Base-by-base conservation (phyloP, 2,329 filamentous ascomycete species). In the Alternaria ethzedia region DNA sequence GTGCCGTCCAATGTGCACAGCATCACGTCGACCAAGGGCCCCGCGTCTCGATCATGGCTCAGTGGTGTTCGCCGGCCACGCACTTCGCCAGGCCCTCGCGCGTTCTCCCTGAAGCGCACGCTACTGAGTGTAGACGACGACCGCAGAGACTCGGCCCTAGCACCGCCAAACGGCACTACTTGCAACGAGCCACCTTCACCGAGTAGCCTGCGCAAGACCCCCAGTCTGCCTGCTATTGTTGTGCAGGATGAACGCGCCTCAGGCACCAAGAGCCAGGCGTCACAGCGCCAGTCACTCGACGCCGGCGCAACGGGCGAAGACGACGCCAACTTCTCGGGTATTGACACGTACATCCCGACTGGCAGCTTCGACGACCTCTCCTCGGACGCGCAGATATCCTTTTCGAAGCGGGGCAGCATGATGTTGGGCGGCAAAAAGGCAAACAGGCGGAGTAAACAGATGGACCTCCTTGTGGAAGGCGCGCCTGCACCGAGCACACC, bases 381-480 rank as follows among this genome's bases (percentile, higher is more conserved):
- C 15, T 77, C 79, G n/a, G 78, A 82, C 41, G 82, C 83, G 56
- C 82, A 84, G 44, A 78, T 90, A 65, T 83, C 85, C 49, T 90
- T 90, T 69, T 88, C 87, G 12, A 87, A 86, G 59, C 81, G 87
- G 59, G 88, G 88, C 55, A 89, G 87, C 77, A 82, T 89, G 76
- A 76, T 89, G 65, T 76, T 87, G 66, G 85, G 83, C 30, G 85
- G 85, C 11, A 84, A 84, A 75, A 84, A 83, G 70, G 83, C 83
- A 59, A 82, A 82, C 55, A 67, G 67, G 45, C 75, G 69, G 59
- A 79, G 76, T 46, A 74, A 70, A 59, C 74, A 76, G 30, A 64
- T 77, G 54, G 69, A 70, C n/a, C 43, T 69, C 8, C 66, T 75
- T 5, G 54, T 62, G 36, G 71, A 77, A 65, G 62, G 58, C 46